phyloP scores from a whole-genome alignment of 75 land plant genomes.

The Selaginella tamariscina region DNA sequence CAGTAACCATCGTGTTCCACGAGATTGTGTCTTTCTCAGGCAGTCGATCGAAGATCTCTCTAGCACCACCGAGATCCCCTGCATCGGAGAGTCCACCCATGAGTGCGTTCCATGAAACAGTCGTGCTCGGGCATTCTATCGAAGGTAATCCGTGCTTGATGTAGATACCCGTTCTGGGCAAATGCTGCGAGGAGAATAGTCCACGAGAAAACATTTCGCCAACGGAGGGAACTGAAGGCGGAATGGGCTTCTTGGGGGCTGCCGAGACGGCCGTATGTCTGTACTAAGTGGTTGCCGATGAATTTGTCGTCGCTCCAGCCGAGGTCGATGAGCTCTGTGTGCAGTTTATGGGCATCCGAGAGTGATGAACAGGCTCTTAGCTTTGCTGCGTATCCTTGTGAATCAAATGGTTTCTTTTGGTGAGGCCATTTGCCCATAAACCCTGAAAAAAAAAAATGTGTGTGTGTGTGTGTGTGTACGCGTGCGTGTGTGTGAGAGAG shows the following conservation, averaged over 20 bases:
- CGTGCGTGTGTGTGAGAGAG: too few species aligned
- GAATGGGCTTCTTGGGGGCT: neutral
- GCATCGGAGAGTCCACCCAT: neutral
- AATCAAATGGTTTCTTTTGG: too few species aligned
- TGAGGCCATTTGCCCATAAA: too few species aligned
- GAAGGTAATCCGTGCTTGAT: neutral
- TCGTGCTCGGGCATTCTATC: neutral
- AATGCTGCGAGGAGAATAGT: neutral
- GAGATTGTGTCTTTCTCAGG: neutral
- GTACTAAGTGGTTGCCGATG: neutral
- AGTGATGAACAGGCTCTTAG: neutral
- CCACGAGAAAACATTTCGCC: conserved; percentile 1
- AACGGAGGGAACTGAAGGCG: neutral
- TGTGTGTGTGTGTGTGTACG: too few species aligned
- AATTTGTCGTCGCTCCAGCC: neutral
- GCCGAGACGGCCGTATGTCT: neutral
- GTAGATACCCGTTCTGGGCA: conserved; percentile 1
- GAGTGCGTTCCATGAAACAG: neutral
- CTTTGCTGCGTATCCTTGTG: neutral
- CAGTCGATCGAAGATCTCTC: neutral
- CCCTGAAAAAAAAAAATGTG: too few species aligned
- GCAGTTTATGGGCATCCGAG: neutral
- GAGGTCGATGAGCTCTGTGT: neutral
- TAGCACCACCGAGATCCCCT: neutral
- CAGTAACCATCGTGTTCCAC: conserved; percentile 5